phyloP scores from a whole-genome alignment of 2,329 filamentous ascomycete species.

The Venturia asperata region DNA sequence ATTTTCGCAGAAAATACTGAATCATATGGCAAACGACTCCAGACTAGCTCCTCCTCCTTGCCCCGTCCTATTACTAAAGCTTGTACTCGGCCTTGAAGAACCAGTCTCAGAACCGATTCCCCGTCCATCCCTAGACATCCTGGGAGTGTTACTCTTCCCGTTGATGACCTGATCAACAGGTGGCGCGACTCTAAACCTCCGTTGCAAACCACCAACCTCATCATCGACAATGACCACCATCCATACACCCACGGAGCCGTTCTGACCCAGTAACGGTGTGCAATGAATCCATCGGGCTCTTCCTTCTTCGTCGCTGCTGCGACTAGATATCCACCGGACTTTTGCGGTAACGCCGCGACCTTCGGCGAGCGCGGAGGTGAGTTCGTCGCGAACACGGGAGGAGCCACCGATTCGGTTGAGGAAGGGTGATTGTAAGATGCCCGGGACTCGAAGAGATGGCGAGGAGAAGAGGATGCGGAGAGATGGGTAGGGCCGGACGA shows the following conservation, averaged over 20 bases:
- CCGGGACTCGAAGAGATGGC: slow-evolving; percentile 43
- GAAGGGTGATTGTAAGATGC: slow-evolving; percentile 44
- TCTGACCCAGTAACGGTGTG: slow-evolving; percentile 61
- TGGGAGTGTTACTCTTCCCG: background rate
- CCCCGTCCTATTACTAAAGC: background rate
- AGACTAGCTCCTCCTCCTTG: background rate
- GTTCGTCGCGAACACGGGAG: slow-evolving; percentile 45
- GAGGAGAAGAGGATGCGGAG: slow-evolving; percentile 46
- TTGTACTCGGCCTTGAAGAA: slow-evolving; percentile 1
- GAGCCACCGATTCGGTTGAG: slow-evolving; percentile 45
- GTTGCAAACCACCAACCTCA: slow-evolving; percentile 36
- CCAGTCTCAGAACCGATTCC: background rate
- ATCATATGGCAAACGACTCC: slow-evolving; percentile 11
- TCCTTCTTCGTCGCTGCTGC: slow-evolving; percentile 41
- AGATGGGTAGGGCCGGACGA: slow-evolving; percentile 42
- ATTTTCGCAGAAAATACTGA: too few relatives aligned
- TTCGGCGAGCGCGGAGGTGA: slow-evolving; percentile 55
- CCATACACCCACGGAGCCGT: slow-evolving; percentile 66
- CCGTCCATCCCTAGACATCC: background rate
- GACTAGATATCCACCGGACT: slow-evolving; percentile 52
- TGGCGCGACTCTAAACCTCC: slow-evolving; percentile 31
- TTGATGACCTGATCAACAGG: slow-evolving; percentile 24
- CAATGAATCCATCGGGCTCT: slow-evolving; percentile 69
- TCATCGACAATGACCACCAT: slow-evolving; percentile 69
- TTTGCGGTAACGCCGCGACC: slow-evolving; percentile 68